Base-by-base conservation (phyloP, 345 rosid genomes). In the Linum lewisii region DNA sequence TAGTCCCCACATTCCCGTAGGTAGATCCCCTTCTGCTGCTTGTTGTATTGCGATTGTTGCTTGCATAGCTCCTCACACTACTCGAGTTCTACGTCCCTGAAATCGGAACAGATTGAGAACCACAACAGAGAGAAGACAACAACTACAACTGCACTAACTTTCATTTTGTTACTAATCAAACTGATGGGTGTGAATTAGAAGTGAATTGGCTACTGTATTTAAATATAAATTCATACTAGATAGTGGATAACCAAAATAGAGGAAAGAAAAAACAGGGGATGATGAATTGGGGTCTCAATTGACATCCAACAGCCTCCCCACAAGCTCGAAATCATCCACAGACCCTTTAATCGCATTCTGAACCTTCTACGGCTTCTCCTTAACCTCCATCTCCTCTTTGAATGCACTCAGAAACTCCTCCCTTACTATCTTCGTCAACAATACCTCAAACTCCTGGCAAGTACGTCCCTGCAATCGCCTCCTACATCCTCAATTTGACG, bases 241-340 rank as follows among this genome's bases (percentile, higher is more conserved):
- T n/a, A n/a, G n/a, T n/a, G n/a, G n/a, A n/a, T n/a, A n/a, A n/a
- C n/a, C n/a, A n/a, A n/a, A n/a, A n/a, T n/a, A n/a, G n/a, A n/a
- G n/a, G n/a, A n/a, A n/a, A n/a, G n/a, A n/a, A n/a, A n/a, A n/a
- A n/a, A 62, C n/a, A n/a, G n/a, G n/a, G n/a, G n/a, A n/a, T n/a
- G n/a, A n/a, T n/a, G n/a, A n/a, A n/a, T n/a, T n/a, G n/a, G n/a
- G n/a, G n/a, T n/a, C n/a, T n/a, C n/a, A n/a, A n/a, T n/a, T n/a
- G n/a, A n/a, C 98, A 66, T 91, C 98, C 78, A 91, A 76, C 20
- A 91, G 73, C 79, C 93, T 84, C 51, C 98, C 98, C 98, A 91
- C 86, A 50, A 91, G 67, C 5, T 91, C 95, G 79, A 91, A 75
- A 74, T 91, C 96, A 65, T 91, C 90, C 22, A 84, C 87, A 0